Conservation (phyloP, 2,329 filamentous ascomycete genomes). For the Chaetomium sp. region DNA sequence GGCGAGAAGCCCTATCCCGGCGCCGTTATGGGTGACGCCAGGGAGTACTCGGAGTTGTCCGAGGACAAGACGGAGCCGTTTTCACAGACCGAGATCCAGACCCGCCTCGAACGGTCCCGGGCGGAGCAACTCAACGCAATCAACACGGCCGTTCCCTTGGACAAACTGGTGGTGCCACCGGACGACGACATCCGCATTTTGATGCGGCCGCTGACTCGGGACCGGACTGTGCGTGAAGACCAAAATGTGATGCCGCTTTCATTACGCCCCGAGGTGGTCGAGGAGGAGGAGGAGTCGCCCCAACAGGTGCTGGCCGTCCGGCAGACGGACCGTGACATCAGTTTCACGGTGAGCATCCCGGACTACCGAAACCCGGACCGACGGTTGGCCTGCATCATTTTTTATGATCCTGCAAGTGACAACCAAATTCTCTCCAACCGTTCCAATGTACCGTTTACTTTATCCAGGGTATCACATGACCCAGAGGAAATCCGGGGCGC, state of each 20-base stretch:
- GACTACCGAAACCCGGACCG: slow-evolving; percentile 36
- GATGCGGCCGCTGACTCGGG: slow-evolving; percentile 47
- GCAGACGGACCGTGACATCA: slow-evolving; percentile 54
- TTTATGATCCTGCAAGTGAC: slow-evolving; percentile 54
- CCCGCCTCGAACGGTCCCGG: slow-evolving; percentile 41
- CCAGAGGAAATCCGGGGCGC: slow-evolving; percentile 31
- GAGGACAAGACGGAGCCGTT: slow-evolving; percentile 54
- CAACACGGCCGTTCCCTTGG: slow-evolving; percentile 44
- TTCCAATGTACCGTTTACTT: slow-evolving; percentile 47
- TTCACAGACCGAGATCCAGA: slow-evolving; percentile 49
- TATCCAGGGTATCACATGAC: slow-evolving; percentile 40
- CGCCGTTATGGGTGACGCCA: slow-evolving; percentile 37
- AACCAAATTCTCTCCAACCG: slow-evolving; percentile 51
- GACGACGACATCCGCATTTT: slow-evolving; percentile 52
- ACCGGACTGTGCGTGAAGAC: slow-evolving; percentile 47
- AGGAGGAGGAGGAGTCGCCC: slow-evolving; percentile 42
- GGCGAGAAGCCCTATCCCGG: neutral
- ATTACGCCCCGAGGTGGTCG: slow-evolving; percentile 44
- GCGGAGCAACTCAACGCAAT: slow-evolving; percentile 38
- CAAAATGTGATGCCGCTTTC: slow-evolving; percentile 50
- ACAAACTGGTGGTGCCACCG: slow-evolving; percentile 38
- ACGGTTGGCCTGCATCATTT: slow-evolving; percentile 52
- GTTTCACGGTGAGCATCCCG: slow-evolving; percentile 52
- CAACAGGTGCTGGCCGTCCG: slow-evolving; percentile 54
- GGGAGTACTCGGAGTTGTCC: slow-evolving; percentile 29